phyloP scores from a whole-genome alignment of 768 basidiomycete species.

The Clitopilus passeckerianus region DNA sequence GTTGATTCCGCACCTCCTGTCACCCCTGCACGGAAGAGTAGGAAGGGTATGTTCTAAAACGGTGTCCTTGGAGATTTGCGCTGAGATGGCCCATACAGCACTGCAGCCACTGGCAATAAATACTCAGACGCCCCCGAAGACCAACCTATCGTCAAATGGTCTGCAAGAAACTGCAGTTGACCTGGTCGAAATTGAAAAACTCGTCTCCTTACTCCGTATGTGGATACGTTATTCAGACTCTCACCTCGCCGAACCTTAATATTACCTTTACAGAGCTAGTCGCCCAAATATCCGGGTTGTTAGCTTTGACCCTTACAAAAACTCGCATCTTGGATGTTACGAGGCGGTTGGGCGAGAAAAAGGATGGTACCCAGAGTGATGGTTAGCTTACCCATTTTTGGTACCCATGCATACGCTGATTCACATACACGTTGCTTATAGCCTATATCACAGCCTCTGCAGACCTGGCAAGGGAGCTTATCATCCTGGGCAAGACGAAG shows the following conservation, averaged over 20 bases:
- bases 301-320: slow-evolving; percentile 62
- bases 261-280: slow-evolving; percentile 48
- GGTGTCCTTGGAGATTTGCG: slow-evolving; percentile 2
- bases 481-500: slow-evolving; percentile 67
- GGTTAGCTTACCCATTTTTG: slow-evolving; percentile 29
- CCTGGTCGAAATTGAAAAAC: slow-evolving; percentile 35
- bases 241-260: no score
- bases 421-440: slow-evolving; percentile 18
- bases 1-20: slow-evolving; percentile 22
- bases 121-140: slow-evolving; percentile 20
- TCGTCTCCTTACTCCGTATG: slow-evolving; percentile 55
- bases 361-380: slow-evolving; percentile 35
- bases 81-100: slow-evolving; percentile 12
- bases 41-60: slow-evolving; percentile 24
- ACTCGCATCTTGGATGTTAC: slow-evolving; percentile 64
- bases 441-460: slow-evolving; percentile 62
- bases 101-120: slow-evolving; percentile 25
- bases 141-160: not conserved
- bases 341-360: slow-evolving; percentile 52
- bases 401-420: not conserved
- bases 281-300: slow-evolving; percentile 59
- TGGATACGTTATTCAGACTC: no score
- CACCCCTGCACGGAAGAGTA: slow-evolving; percentile 38
- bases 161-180: slow-evolving; percentile 3
- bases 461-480: slow-evolving; percentile 76